These are phyloP conservation scores for Wickerhamomyces sp. DNA, from an alignment of 1,139 yeast genomes.

Conservation along the genomic window DNA sequence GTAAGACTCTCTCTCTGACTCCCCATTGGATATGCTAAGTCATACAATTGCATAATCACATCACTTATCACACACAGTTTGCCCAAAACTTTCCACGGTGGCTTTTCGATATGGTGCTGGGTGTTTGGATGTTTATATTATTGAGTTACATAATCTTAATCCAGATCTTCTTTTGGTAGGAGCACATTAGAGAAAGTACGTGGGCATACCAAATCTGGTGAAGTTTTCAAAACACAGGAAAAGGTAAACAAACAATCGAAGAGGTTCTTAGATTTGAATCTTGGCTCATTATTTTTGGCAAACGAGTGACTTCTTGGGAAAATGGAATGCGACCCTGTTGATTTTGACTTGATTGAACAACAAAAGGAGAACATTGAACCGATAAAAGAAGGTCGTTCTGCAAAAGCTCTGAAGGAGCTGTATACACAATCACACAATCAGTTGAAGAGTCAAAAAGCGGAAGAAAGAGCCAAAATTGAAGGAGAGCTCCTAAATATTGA, in stretches of 20 bases:
- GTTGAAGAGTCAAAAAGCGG: conserved; percentile 28
- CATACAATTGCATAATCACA: no score
- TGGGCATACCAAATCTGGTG: conserved; percentile 23
- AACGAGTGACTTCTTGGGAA: no score
- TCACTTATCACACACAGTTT: no score
- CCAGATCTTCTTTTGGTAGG: no score
- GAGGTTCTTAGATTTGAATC: background rate
- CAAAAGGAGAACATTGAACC: conserved; percentile 83
- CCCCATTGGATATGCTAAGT: no score
- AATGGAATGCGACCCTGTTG: conserved; percentile 21
- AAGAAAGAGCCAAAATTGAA: conserved; percentile 41
- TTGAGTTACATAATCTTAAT: no score
- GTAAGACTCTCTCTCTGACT: no score
- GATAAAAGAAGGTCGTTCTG: conserved; percentile 66
- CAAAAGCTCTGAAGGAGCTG: conserved; percentile 46
- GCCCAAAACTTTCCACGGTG: no score
- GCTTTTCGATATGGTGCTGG: no score
- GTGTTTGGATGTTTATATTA: no score
- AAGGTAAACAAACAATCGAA: background rate
- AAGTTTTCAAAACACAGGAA: conserved; percentile 29
- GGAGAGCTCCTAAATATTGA: conserved; percentile 39
- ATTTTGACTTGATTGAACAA: conserved; percentile 52
- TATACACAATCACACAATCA: conserved; percentile 30
- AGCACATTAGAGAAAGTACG: background rate
- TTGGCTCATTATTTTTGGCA: background rate